Conservation (phyloP, 2,329 filamentous ascomycete species). For the Acrocalymma vagum region DNA sequence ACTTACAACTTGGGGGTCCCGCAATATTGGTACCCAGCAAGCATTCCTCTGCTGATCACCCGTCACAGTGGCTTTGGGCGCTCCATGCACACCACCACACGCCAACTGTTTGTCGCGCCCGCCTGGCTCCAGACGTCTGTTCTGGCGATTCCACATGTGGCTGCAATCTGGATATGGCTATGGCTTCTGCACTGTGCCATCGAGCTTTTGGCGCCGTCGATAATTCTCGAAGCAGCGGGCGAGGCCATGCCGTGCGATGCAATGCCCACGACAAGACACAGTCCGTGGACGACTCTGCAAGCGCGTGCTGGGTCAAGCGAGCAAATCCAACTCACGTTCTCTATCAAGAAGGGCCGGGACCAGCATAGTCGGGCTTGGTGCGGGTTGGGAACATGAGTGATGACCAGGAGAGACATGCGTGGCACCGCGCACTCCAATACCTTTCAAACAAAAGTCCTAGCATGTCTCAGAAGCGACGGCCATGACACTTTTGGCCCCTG, state of each 20-base stretch:
- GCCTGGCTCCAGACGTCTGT: conserved; percentile 33
- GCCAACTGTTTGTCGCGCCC: conserved; percentile 19
- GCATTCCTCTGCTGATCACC: conserved; percentile 43
- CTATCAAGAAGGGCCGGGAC: conserved; percentile 8
- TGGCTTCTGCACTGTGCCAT: no score
- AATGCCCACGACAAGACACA: conserved; percentile 1
- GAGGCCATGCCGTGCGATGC: background rate
- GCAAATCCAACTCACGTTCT: no score
- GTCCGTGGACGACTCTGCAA: conserved; percentile 2
- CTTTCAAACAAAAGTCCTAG: conserved; percentile 8
- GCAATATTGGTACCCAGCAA: conserved; percentile 37
- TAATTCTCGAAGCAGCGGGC: no score
- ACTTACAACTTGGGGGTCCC: conserved; percentile 25
- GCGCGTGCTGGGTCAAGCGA: conserved; percentile 27
- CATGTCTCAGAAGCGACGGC: conserved; percentile 29
- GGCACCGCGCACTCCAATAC: conserved; percentile 21
- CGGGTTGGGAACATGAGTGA: conserved; percentile 4
- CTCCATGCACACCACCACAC: conserved; percentile 27
- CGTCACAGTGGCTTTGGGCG: conserved; percentile 44
- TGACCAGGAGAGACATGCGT: conserved; percentile 21
- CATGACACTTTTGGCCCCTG: conserved; percentile 26
- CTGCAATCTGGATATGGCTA: no score
- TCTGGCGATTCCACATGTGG: no score
- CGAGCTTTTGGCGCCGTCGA: no score
- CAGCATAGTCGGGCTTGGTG: conserved; percentile 12